These are phyloP conservation scores for Cyanodermella asteris DNA, from an alignment of 2,329 filamentous ascomycete species.

Conservation along the genomic window DNA sequence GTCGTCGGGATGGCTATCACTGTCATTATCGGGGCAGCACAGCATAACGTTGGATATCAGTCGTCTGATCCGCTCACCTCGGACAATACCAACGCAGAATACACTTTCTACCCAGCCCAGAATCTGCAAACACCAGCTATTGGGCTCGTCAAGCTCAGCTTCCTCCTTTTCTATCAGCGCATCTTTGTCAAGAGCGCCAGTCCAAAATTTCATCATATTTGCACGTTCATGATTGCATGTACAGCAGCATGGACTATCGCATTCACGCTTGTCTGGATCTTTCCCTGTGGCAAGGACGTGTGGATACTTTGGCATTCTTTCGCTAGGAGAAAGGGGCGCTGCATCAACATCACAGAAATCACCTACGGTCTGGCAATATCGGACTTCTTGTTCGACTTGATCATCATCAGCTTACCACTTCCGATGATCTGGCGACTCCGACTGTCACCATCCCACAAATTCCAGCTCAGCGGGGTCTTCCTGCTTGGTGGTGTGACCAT, in stretches of 20 bases:
- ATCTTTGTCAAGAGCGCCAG: slow-evolving; percentile 1
- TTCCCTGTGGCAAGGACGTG: slow-evolving; percentile 1
- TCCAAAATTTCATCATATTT: not conserved
- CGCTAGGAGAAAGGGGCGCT: not conserved
- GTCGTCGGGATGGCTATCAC: too few species aligned
- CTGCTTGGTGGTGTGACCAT: slow-evolving; percentile 1
- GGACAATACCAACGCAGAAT: too few species aligned
- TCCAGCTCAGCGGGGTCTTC: slow-evolving; percentile 1
- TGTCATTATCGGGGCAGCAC: too few species aligned
- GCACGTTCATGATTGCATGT: not conserved
- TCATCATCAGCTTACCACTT: slow-evolving; percentile 1
- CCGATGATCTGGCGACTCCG: slow-evolving; percentile 3
- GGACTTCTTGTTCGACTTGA: slow-evolving; percentile 3
- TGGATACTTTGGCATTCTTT: too few species aligned
- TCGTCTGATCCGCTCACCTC: too few species aligned
- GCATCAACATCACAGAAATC: not conserved
- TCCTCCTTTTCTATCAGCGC: slow-evolving; percentile 3
- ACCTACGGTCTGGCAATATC: slow-evolving; percentile 1
- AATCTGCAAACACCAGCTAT: slow-evolving; percentile 2
- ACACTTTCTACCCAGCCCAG: slow-evolving; percentile 3
- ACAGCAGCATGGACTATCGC: slow-evolving; percentile 1
- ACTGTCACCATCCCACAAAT: slow-evolving; percentile 1
- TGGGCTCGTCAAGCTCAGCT: slow-evolving; percentile 3
- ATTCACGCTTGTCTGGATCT: slow-evolving; percentile 2
- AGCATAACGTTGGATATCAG: too few species aligned